Evolutionary conservation across 495 filamentous ascomycete genomes (phyloP).

Genomic region (Talaromyces proteolyticus): DNA sequence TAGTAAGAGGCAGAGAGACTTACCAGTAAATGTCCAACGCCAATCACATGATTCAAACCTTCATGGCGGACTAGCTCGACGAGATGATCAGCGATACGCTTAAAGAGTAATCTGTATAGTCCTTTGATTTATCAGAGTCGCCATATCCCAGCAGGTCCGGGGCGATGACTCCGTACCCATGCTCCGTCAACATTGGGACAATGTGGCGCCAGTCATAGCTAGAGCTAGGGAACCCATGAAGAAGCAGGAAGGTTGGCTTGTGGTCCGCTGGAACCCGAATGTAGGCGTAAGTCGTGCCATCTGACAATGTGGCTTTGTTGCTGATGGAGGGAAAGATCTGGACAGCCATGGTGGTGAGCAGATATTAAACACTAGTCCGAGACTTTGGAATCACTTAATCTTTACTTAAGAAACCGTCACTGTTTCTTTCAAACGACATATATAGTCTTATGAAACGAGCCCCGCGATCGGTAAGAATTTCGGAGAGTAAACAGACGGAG

Average conservation of each 20-base stretch:
- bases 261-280: constrained; percentile 14
- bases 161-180: constrained; percentile 37
- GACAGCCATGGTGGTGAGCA: neutral
- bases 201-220: constrained; percentile 39
- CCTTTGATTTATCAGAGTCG: constrained; percentile 29
- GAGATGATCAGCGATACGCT: neutral
- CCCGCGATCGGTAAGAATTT: no score
- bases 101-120: neutral
- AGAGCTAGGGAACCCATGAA: constrained; percentile 40
- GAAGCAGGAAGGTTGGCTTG: constrained; percentile 29
- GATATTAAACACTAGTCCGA: no score
- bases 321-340: neutral
- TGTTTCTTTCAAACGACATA: no score
- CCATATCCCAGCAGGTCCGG: constrained; percentile 46
- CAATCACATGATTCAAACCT: neutral
- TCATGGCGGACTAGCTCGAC: neutral
- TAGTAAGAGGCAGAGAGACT: neutral
- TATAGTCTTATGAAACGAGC: no score
- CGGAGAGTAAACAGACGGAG: no score
- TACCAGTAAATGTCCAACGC: neutral
- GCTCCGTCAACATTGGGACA: constrained; percentile 20
- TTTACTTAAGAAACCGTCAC: no score
- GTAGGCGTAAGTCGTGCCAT: constrained; percentile 25
- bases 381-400: no score
- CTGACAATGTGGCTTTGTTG: constrained; percentile 11